Base-by-base conservation (phyloP, 371 early-diverging fungal genomes). In the Mortierella sp. region DNA sequence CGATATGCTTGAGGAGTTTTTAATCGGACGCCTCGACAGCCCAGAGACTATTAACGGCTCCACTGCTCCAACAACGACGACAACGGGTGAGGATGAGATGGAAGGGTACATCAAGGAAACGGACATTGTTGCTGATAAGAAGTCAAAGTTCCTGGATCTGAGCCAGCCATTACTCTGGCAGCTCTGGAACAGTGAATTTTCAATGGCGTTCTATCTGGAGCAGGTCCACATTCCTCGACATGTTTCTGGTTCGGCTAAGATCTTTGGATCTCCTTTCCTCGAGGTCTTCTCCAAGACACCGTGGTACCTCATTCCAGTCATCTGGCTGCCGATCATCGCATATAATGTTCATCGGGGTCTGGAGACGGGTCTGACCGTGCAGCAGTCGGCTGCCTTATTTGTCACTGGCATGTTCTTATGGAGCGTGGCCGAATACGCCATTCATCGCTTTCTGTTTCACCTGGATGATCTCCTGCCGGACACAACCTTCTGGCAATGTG, bases 391-490 rank as follows among this genome's bases (percentile, higher is more conserved):
- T n/a, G 31, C 57, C 28, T 73, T 75, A 3, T 92, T 91, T 60
- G 66, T 80, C 7, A 52, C 87, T 11, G 98, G 98, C 11, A 48
- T 94, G 17, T 62, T 92, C 19, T 76, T 89, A 47, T 97, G 97
- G 97, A 87, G 94, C 2, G 73, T 94, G 60, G 51, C 90, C 23
- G 93, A 93, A 79, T 98, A 98, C 82, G 70, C 80, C 28, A 80
- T 97, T 32, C 98, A 97, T 79, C 88, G 98, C 6, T 97, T 95
- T 84, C 64, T 96, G 42, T 98, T 98, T 84, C 98, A 97, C 72
- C 65, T 95, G 30, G 98, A 97, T 65, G 89, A 90, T 12, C 78
- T 84, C 28, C 71, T 97, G 63, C 98, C 98, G 30, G 95, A 97
- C 72, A 85, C 92, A 59, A 91, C 88, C 23, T 58, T 86, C 24